Evolutionary conservation across 1,139 yeast species (phyloP).

Genomic region (Candida neerlandica): DNA sequence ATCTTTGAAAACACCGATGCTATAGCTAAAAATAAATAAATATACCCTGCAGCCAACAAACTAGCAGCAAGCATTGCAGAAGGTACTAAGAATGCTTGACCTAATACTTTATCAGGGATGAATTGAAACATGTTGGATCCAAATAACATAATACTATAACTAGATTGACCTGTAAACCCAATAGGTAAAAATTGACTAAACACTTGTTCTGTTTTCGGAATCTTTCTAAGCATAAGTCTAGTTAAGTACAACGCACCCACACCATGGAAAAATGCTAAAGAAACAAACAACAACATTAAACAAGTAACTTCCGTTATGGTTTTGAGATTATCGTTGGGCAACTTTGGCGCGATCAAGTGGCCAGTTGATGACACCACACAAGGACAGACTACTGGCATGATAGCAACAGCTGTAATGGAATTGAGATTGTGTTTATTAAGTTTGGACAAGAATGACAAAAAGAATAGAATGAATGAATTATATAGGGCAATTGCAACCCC

Average conservation of each 20-base stretch:
- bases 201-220: slow-evolving; percentile 13
- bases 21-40: slow-evolving; percentile 58
- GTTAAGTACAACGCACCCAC: slow-evolving; percentile 13
- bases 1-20: slow-evolving; percentile 42
- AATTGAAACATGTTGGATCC: slow-evolving; percentile 41
- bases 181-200: slow-evolving; percentile 28
- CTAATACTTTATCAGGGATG: slow-evolving; percentile 15
- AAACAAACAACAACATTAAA: slow-evolving; percentile 13
- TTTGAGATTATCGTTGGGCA: slow-evolving; percentile 10
- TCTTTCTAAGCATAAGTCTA: slow-evolving; percentile 12
- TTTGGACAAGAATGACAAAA: slow-evolving; percentile 16
- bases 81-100: slow-evolving; percentile 17
- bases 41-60: slow-evolving; percentile 61
- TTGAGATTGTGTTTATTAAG: slow-evolving; percentile 11
- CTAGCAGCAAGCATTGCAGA: slow-evolving; percentile 42
- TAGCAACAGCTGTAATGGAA: slow-evolving; percentile 12
- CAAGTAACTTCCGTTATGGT: slow-evolving; percentile 14
- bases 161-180: slow-evolving; percentile 71
- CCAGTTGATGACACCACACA: slow-evolving; percentile 16
- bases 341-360: slow-evolving; percentile 13
- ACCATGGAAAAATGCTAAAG: slow-evolving; percentile 14
- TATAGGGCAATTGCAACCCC: slow-evolving; percentile 15
- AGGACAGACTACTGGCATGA: slow-evolving; percentile 16
- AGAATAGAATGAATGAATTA: slow-evolving; percentile 15
- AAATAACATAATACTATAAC: slow-evolving; percentile 62